phyloP scores from a whole-genome alignment of 1,284 basidiomycete genomes.

The Ceratobasidium sp. region DNA sequence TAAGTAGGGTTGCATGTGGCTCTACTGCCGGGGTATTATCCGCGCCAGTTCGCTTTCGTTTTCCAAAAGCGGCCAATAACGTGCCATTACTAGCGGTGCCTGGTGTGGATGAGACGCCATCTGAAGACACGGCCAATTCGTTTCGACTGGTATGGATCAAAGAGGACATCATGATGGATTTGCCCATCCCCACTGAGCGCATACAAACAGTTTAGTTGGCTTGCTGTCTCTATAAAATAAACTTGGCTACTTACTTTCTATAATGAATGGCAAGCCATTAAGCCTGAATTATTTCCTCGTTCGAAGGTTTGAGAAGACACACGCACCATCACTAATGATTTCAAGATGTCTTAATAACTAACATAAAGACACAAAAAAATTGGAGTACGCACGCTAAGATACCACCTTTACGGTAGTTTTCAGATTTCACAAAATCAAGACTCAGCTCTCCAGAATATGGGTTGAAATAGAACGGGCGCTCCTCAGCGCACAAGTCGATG shows the following conservation, averaged over 20 bases:
- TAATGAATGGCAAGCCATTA: not conserved
- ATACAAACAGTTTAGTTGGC: not conserved
- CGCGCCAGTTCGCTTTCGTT: conserved; percentile 66
- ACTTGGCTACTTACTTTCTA: conserved; percentile 55
- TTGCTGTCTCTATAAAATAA: conserved; percentile 5
- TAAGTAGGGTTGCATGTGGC: conserved; percentile 82
- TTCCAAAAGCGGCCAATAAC: conserved; percentile 54
- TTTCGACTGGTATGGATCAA: conserved; percentile 80
- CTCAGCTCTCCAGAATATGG: conserved; percentile 96
- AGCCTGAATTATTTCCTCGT: not conserved
- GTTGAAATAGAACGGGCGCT: conserved; percentile 86
- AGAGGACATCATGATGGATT: conserved; percentile 96
- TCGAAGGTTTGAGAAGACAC: not conserved
- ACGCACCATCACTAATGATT: conserved; percentile 69
- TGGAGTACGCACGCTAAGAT: conserved; percentile 82
- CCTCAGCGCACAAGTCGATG: conserved; percentile 79
- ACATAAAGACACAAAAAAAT: not conserved
- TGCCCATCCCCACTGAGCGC: conserved; percentile 89
- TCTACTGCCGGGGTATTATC: conserved; percentile 67
- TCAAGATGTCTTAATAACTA: not conserved
- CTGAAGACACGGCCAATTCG: conserved; percentile 56
- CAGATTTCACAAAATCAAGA: conserved; percentile 86
- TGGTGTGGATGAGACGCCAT: not conserved
- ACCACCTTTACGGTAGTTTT: conserved; percentile 85
- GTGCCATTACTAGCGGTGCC: conserved; percentile 30